Evolutionary conservation across 805 yeast genomes (phyloP), one percentile per base, ranked within the genome.

Genomic region (Limtongozyma cylindracea): DNA sequence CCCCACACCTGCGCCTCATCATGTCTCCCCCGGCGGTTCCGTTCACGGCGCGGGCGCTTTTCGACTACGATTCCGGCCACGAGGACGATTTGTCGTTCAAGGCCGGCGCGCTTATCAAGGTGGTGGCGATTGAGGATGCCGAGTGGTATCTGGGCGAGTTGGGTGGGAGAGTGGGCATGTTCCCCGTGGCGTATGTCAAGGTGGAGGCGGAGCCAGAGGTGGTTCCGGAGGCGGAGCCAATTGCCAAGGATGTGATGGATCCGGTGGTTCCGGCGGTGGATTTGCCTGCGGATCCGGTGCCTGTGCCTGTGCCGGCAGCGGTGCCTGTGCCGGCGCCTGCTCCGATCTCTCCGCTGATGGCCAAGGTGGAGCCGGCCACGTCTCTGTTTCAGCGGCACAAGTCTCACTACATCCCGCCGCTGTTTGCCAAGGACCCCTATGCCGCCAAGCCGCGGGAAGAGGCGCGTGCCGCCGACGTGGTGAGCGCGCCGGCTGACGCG

Each of bases 101-200:
- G 1, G 61, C 50, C 4, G 82, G 73, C 11, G 78, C 73, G 39
- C 30, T 59, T 14, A 69, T 84, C 30, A 61, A 65, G 3, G 94
- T 84, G 13, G 64, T 69, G 4, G 64, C 61, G 18, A 53, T 76
- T 23, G 93, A 78, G 32, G 95, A 84, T 41, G 91, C 68, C 5
- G 93, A 82, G 29, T 88, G 96, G 96, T 72, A 62, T 37, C 50
- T 59, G 18, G 98, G 98, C 3, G 47, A 53, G 4, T 72, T 59
- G 33, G 47, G 48, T 16, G 76, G 76, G 4, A 43, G 47, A 20
- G 43, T 59, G 11, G 98, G 98, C 6, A 68, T 82, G 49, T 88
- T 88, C 34, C 98, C 98, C 3, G 63, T 60, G 38, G 66, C 64
- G 36, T 84, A 77, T 47, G 96, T 84, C 4, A 62, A 61, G 22